Evolutionary conservation across 768 basidiomycete species (phyloP).

Genomic region (Mycena haematopus): DNA sequence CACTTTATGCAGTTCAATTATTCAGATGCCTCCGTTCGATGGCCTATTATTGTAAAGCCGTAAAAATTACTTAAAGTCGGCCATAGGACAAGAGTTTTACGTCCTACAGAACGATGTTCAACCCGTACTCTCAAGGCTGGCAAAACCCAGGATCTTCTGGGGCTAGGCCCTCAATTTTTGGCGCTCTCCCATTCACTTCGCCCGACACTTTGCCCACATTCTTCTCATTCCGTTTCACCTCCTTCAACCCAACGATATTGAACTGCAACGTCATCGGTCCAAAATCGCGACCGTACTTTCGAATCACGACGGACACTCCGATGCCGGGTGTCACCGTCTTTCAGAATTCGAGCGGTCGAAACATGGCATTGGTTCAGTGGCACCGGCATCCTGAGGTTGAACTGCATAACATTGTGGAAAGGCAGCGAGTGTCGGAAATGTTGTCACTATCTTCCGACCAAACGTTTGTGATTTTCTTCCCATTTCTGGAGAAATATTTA

Average conservation of each 20-base stretch:
- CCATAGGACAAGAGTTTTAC: too few relatives aligned
- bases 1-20: not conserved
- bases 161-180: constrained; percentile 24
- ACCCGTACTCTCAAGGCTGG: constrained; percentile 24
- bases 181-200: constrained; percentile 26
- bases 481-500: not conserved
- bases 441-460: constrained; percentile 44
- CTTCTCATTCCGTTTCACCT: constrained; percentile 28
- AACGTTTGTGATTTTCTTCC: constrained; percentile 34
- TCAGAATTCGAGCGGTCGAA: constrained; percentile 43
- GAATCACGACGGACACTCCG: constrained; percentile 43
- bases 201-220: constrained; percentile 20
- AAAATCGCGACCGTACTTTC: constrained; percentile 43
- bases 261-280: constrained; percentile 47
- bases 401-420: constrained; percentile 38
- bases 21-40: not conserved
- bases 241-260: constrained; percentile 35
- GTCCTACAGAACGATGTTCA: constrained; percentile 1
- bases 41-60: not conserved
- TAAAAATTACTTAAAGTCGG: not conserved
- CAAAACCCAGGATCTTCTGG: not conserved
- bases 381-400: constrained; percentile 42
- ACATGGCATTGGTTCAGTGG: constrained; percentile 51
- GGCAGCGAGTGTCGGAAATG: constrained; percentile 48
- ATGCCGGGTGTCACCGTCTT: constrained; percentile 44